phyloP scores from a whole-genome alignment of 805 yeast genomes.

The Yamadazyma ubonensis region DNA sequence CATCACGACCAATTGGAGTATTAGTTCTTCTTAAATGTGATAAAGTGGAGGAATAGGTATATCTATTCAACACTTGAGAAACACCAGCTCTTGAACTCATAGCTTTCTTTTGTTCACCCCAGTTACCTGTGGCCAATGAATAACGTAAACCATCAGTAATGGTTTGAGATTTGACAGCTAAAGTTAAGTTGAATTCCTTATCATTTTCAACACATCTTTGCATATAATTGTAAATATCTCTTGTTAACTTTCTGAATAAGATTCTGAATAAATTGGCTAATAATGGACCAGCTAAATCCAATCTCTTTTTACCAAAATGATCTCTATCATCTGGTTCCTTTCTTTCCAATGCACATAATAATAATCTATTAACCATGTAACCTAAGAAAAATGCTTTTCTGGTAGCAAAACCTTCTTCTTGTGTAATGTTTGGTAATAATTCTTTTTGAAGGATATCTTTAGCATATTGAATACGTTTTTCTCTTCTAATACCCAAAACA shows the following conservation, averaged over 20 bases:
- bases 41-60: constrained; percentile 96
- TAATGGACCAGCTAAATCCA: constrained; percentile 97
- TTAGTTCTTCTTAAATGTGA: constrained; percentile 99
- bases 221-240: constrained; percentile 96
- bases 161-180: constrained; percentile 96
- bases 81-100: constrained; percentile 99
- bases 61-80: constrained; percentile 95
- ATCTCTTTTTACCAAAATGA: constrained; percentile 97
- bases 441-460: constrained; percentile 95
- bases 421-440: constrained; percentile 94
- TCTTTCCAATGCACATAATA: constrained; percentile 94
- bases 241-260: constrained; percentile 89
- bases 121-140: constrained; percentile 98
- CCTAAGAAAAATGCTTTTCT: constrained; percentile 97
- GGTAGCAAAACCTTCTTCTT: constrained; percentile 94
- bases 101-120: constrained; percentile 99
- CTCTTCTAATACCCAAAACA: constrained; percentile 93
- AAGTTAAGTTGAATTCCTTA: constrained; percentile 91
- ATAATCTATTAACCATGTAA: constrained; percentile 93
- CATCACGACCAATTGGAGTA: constrained; percentile 99
- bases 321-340: constrained; percentile 99
- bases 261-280: constrained; percentile 94
- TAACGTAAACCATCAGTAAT: constrained; percentile 96
- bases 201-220: constrained; percentile 98
- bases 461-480: constrained; percentile 97